Evolutionary conservation across 345 rosid genomes (phyloP).

Genomic region (Linum tenue): DNA sequence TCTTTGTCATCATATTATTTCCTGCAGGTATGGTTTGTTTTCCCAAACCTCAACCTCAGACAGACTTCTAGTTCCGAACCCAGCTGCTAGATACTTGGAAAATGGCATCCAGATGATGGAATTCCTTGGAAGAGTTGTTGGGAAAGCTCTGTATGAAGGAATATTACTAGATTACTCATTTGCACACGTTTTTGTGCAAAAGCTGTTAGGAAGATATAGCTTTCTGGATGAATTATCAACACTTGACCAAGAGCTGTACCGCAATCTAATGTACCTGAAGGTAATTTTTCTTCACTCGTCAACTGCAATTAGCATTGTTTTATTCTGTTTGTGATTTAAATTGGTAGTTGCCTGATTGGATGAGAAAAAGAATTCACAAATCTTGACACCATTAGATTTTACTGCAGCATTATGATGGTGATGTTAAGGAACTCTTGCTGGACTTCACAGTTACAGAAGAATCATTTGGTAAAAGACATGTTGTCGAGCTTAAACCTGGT

Average conservation of each 20-base stretch:
- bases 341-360: conserved; percentile 10
- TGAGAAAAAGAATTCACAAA: not conserved
- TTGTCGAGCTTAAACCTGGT: conserved; percentile 77
- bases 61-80: conserved; percentile 76
- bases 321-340: not conserved
- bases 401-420: conserved; percentile 80
- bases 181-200: conserved; percentile 86
- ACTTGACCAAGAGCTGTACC: conserved; percentile 88
- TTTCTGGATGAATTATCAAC: conserved; percentile 94
- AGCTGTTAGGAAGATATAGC: conserved; percentile 91
- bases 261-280: conserved; percentile 91
- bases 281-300: conserved; percentile 35
- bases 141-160: conserved; percentile 97
- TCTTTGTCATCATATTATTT: not conserved
- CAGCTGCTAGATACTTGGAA: conserved; percentile 75
- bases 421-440: conserved; percentile 69
- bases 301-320: not conserved
- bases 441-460: conserved; percentile 93
- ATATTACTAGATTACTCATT: conserved; percentile 86
- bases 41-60: conserved; percentile 79
- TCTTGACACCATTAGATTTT: conserved; percentile 8
- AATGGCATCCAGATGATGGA: conserved; percentile 89
- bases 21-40: conserved; percentile 71
- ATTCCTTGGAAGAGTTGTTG: conserved; percentile 95
- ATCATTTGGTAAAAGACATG: conserved; percentile 58